These are phyloP conservation scores for Rhizopogon vesiculosus DNA, from an alignment of 768 basidiomycete species.

Conservation along the genomic window DNA sequence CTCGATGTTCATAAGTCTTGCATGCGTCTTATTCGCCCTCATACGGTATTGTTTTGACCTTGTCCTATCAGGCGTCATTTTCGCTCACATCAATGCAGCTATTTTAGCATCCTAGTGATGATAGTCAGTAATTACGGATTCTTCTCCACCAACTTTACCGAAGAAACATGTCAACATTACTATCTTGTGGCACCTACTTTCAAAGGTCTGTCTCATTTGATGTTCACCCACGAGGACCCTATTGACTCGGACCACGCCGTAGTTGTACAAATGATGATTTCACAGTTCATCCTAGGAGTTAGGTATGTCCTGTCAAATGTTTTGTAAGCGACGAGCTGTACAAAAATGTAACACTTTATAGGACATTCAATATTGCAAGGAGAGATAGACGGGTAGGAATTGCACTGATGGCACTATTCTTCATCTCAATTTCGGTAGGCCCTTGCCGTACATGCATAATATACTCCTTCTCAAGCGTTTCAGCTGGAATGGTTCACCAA, in stretches of 20 bases:
- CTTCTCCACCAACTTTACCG: slow-evolving; percentile 48
- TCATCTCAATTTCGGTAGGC: slow-evolving; percentile 39
- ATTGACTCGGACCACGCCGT: not conserved
- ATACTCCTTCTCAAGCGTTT: not conserved
- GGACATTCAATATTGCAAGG: slow-evolving; percentile 56
- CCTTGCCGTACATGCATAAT: not conserved
- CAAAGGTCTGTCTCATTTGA: slow-evolving; percentile 42
- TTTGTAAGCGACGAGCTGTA: not conserved
- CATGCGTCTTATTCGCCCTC: slow-evolving; percentile 27
- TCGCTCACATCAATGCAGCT: slow-evolving; percentile 10
- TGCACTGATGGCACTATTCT: slow-evolving; percentile 35
- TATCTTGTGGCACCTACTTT: slow-evolving; percentile 50
- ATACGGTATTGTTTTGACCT: slow-evolving; percentile 18
- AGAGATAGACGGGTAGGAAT: slow-evolving; percentile 38
- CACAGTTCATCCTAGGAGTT: slow-evolving; percentile 60
- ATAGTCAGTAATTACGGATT: slow-evolving; percentile 54
- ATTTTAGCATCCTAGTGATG: slow-evolving; percentile 42
- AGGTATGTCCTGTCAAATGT: slow-evolving; percentile 31
- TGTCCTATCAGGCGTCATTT: not conserved
- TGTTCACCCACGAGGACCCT: not conserved
- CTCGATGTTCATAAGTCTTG: slow-evolving; percentile 14
- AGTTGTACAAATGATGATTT: slow-evolving; percentile 63
- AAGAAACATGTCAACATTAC: slow-evolving; percentile 40
- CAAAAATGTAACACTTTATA: slow-evolving; percentile 12
- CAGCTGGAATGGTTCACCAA: slow-evolving; percentile 59